These are phyloP conservation scores for Hysterangium stoloniferum DNA, from an alignment of 768 basidiomycete genomes.

Conservation along the genomic window DNA sequence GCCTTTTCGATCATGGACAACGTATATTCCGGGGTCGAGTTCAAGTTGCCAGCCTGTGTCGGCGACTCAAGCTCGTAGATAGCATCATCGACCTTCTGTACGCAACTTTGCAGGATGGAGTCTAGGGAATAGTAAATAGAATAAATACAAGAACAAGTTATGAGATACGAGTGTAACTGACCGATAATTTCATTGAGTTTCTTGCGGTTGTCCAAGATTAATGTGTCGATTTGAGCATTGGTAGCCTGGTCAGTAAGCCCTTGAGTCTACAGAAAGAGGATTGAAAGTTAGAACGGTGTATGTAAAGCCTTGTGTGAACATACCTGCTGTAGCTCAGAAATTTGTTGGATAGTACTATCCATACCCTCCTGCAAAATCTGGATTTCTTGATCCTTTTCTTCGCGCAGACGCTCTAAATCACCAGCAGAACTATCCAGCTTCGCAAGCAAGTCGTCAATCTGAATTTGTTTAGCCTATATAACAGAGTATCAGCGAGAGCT, in stretches of 20 bases:
- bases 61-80: constrained; percentile 98
- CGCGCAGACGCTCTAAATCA: constrained; percentile 75
- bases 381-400: constrained; percentile 97
- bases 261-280: constrained; percentile 48
- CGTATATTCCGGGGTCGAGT: constrained; percentile 97
- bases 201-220: constrained; percentile 95
- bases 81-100: constrained; percentile 93
- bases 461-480: constrained; percentile 93
- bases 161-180: no score
- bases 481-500: constrained; percentile 9
- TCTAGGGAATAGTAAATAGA: constrained; percentile 37
- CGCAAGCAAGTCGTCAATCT: constrained; percentile 85
- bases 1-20: constrained; percentile 98
- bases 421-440: constrained; percentile 69
- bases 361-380: constrained; percentile 92
- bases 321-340: constrained; percentile 84
- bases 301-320: constrained; percentile 12
- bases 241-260: constrained; percentile 83
- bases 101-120: constrained; percentile 93
- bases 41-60: constrained; percentile 87
- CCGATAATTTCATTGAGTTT: constrained; percentile 97
- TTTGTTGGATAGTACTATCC: constrained; percentile 83
- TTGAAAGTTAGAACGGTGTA: constrained; percentile 5
- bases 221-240: constrained; percentile 93
- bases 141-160: constrained; percentile 1